These are phyloP conservation scores for Geranomyces michiganensis DNA, from an alignment of 192 early-diverging fungal species.

Conservation along the genomic window DNA sequence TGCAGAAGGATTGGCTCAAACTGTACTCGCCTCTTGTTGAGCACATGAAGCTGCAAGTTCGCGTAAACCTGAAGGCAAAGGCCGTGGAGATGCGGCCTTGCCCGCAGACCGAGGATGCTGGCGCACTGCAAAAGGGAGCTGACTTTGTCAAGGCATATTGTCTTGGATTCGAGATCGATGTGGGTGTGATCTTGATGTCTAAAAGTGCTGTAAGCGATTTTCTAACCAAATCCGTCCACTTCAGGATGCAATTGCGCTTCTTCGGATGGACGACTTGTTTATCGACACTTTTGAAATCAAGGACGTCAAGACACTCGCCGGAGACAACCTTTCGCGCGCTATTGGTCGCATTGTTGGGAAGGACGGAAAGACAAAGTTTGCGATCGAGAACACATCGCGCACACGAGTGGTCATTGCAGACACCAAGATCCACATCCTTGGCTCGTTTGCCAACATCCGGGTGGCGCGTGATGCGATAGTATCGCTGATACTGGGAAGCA, in stretches of 20 bases:
- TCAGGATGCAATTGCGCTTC: slow-evolving; percentile 86
- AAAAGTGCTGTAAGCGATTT: too few species aligned
- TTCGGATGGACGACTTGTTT: slow-evolving; percentile 96
- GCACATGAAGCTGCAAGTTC: slow-evolving; percentile 92
- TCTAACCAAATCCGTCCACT: too few species aligned
- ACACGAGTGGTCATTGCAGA: slow-evolving; percentile 97
- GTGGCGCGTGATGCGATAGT: slow-evolving; percentile 93
- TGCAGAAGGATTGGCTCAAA: slow-evolving; percentile 93
- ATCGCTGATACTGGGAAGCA: slow-evolving; percentile 87
- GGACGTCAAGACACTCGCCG: slow-evolving; percentile 93
- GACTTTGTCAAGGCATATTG: slow-evolving; percentile 95
- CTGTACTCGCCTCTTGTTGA: slow-evolving; percentile 96
- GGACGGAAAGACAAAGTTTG: slow-evolving; percentile 95
- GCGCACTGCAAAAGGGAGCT: slow-evolving; percentile 93
- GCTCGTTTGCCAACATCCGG: slow-evolving; percentile 95
- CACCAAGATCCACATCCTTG: slow-evolving; percentile 94
- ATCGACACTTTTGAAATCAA: slow-evolving; percentile 97
- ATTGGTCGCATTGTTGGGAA: slow-evolving; percentile 98
- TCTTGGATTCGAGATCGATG: slow-evolving; percentile 87
- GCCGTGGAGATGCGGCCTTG: slow-evolving; percentile 88
- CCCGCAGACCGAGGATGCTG: slow-evolving; percentile 81
- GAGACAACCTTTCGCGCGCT: slow-evolving; percentile 94
- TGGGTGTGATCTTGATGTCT: slow-evolving; percentile 20
- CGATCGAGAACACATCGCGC: slow-evolving; percentile 96
- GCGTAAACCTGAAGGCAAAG: slow-evolving; percentile 90